Conservation (phyloP, 345 rosid species). For the Eucalyptus shirleyi region DNA sequence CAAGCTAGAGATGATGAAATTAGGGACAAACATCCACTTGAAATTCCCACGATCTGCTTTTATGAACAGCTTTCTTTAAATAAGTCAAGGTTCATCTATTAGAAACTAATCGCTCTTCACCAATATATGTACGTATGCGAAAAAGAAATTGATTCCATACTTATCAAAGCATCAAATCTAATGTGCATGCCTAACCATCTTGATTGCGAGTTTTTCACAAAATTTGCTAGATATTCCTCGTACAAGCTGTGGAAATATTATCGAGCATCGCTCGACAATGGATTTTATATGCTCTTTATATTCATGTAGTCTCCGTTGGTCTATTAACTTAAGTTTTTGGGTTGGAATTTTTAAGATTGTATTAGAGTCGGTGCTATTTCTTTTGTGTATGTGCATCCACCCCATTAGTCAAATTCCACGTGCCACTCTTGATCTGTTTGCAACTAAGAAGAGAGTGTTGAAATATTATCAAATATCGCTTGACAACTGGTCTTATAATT, state of each 20-base stretch:
- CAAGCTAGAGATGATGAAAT: not conserved
- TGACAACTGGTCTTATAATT: not conserved
- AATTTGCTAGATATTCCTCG: not conserved
- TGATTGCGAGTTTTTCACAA: not conserved
- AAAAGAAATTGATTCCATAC: not conserved
- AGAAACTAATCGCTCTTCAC: not conserved
- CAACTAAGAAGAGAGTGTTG: not conserved
- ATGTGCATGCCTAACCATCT: not conserved
- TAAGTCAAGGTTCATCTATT: not conserved
- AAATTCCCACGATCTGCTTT: not conserved
- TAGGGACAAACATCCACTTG: not conserved
- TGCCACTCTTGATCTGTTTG: not conserved
- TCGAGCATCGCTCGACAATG: fast-evolving
- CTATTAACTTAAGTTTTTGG: not conserved
- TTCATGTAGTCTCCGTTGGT: not conserved
- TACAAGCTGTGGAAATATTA: not conserved
- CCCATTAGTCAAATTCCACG: not conserved
- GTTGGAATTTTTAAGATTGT: not conserved
- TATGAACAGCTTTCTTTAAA: not conserved
- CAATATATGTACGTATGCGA: not conserved
- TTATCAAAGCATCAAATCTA: not conserved
- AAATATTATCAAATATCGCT: not conserved
- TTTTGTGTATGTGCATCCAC: not conserved
- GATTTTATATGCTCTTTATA: not conserved
- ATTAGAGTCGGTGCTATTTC: not conserved